phyloP scores from a whole-genome alignment of 352 stramenopile genomes.

The Globisporangium cylindrosporum region DNA sequence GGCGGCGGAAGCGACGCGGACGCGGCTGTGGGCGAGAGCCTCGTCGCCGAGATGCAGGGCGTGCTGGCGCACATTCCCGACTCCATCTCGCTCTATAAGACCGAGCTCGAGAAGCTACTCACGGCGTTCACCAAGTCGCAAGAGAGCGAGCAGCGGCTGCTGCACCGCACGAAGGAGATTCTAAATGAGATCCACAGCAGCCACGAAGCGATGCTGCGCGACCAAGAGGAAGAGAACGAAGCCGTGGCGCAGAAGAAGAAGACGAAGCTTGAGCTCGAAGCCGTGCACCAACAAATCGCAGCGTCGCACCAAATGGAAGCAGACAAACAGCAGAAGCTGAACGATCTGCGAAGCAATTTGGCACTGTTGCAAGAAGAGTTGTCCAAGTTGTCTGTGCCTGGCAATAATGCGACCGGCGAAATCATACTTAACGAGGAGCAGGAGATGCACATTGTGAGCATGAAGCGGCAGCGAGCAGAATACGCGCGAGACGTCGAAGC shows the following conservation, averaged over 20 bases:
- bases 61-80: constrained; percentile 71
- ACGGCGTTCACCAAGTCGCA: constrained; percentile 74
- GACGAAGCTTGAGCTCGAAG: constrained; percentile 66
- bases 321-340: constrained; percentile 77
- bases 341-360: constrained; percentile 58
- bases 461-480: constrained; percentile 72
- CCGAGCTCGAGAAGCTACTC: constrained; percentile 79
- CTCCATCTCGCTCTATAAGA: constrained; percentile 68
- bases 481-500: constrained; percentile 66
- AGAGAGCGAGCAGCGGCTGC: constrained; percentile 72
- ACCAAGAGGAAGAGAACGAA: constrained; percentile 80
- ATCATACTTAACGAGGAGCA: constrained; percentile 70
- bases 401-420: constrained; percentile 21
- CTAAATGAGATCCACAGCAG: constrained; percentile 70
- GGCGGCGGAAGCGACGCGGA: background rate
- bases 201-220: constrained; percentile 68
- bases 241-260: constrained; percentile 69
- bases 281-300: constrained; percentile 59
- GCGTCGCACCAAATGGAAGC: constrained; percentile 53
- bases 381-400: constrained; percentile 49
- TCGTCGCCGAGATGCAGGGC: constrained; percentile 65
- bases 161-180: constrained; percentile 72
- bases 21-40: constrained; percentile 17
- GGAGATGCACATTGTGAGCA: constrained; percentile 59
- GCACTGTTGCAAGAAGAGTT: constrained; percentile 65